Base-by-base conservation (phyloP, 2,329 filamentous ascomycete genomes). In the Atkinsonella hypoxylon region DNA sequence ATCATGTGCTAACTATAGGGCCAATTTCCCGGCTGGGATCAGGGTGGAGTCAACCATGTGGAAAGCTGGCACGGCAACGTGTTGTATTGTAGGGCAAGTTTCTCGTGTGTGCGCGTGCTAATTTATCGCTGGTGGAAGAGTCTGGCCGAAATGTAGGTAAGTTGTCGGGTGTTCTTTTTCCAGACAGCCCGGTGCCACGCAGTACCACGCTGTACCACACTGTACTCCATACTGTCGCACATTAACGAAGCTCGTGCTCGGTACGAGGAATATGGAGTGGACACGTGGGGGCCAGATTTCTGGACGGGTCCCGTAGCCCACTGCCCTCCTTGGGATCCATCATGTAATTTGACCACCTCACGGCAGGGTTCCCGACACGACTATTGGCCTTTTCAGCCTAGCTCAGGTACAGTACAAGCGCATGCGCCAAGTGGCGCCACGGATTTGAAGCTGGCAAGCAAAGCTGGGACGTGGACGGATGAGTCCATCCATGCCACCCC, bases 11-110 rank as follows among this genome's bases (percentile, higher is more conserved):
- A 5, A n/a, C 48, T 51, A 53, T 40, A 53, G 51, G 53, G 55
- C 54, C 52, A 59, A 59, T 59, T 58, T 59, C 57, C 56, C 54
- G 47, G 50, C 52, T 49, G 52, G 48, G 53, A 49, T 38, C 40
- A 45, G 40, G 46, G 52, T 51, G 53, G 56, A 49, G 43, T 31
- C 44, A 30, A 30, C 53, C 49, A 50, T 51, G 54, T 54, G 56
- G 50, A 52, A 45, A 44, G 51, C 48, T 49, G 40, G 50, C 50
- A 50, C 44, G 38, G 8, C 48, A 48, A 32, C 38, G 44, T 36
- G 44, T 26, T 26, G 51, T 47, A 50, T 26, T 26, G 51, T 47
- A 50, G 46, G 45, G 45, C 50, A 17, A 51, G 32, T 13, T 34
- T 13, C 32, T 34, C 30, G 20, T 22, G 20, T 22, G 20, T 34